Evolutionary conservation across 768 basidiomycete genomes (phyloP).

Genomic region (Baorangia bicolor): DNA sequence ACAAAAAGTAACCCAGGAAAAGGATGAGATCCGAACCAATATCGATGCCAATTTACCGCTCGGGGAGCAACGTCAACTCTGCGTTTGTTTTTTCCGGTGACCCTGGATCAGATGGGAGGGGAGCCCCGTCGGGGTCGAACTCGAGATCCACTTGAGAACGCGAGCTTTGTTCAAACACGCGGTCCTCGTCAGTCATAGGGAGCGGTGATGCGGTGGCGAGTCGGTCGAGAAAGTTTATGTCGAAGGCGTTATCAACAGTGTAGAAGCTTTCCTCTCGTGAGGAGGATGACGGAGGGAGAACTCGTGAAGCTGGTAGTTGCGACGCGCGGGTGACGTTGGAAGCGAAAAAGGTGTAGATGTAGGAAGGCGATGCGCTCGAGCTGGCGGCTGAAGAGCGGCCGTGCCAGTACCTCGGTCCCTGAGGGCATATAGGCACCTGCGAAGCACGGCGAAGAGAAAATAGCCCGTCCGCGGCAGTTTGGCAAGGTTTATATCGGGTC

Average conservation of each 20-base stretch:
- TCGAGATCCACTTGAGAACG: constrained; percentile 19
- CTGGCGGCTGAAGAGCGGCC: constrained; percentile 14
- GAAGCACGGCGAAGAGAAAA: constrained; percentile 25
- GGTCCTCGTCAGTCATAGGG: constrained; percentile 37
- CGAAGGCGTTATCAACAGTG: constrained; percentile 26
- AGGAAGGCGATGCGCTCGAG: constrained; percentile 18
- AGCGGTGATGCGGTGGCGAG: constrained; percentile 37
- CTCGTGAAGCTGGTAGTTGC: constrained; percentile 6
- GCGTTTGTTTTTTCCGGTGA: constrained; percentile 42
- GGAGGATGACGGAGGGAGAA: background rate
- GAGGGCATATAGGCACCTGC: constrained; percentile 34
- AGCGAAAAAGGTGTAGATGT: constrained; percentile 50
- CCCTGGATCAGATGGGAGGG: constrained; percentile 36
- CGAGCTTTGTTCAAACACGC: constrained; percentile 10
- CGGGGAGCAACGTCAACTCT: constrained; percentile 44
- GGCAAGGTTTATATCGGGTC: constrained; percentile 59
- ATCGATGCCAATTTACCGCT: constrained; percentile 34
- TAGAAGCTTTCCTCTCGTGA: constrained; percentile 22
- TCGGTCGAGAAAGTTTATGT: constrained; percentile 42
- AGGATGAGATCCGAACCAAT: background rate
- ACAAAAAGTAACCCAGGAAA: constrained; percentile 1
- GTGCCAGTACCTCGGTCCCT: constrained; percentile 46
- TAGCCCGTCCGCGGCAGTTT: constrained; percentile 50
- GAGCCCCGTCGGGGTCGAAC: constrained; percentile 47
- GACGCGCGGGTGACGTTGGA: constrained; percentile 40